Evolutionary conservation across 305 asterid genomes (phyloP), one percentile per base, ranked within the genome.

Genomic region (Fraxinus xanthoxyloides): DNA sequence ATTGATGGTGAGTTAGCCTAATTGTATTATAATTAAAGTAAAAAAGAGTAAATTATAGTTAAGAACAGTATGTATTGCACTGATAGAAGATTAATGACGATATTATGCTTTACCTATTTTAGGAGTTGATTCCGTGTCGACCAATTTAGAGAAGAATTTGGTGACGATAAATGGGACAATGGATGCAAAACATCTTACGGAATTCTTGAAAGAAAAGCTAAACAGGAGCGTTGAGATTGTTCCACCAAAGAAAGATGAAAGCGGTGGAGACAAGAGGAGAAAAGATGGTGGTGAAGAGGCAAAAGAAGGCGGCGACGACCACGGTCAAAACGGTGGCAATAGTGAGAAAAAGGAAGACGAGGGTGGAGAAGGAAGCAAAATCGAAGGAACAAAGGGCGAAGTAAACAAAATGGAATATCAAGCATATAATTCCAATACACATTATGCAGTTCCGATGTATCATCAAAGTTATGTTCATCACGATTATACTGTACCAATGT

Each of bases 91-190:
- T 54, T 19, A 67, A 48, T 77, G 19, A 40, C 5, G n/a, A 7
- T 70, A 9, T 87, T 21, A 2, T 17, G 24, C 54, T 34, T 15
- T 21, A 13, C 21, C 61, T 0, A 36, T 43, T 78, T 26, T 28
- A 94, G 98, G 98, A 40, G 93, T 91, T 79, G 82, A 87, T 5
- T 79, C 88, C 0, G 89, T 91, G 5, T 13, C 85, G 4, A 73
- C 90, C 0, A 89, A 93, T 81, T 79, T 87, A 9, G 84, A 82
- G 19, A 92, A 90, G 77, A 93, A 92, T 82, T 63, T 87, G 87
- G 92, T 94, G 78, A 87, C 89, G 21, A 91, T 90, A 5, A 86
- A 73, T 6, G 98, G 98, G 12, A 91, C 79, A 15, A 92, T 91
- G 94, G 90, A 93, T 35, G 65, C 70, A 15, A 92, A 92, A 59